Base-by-base conservation (phyloP, 2,329 filamentous ascomycete species). In the Lachnellula subtilissima region DNA sequence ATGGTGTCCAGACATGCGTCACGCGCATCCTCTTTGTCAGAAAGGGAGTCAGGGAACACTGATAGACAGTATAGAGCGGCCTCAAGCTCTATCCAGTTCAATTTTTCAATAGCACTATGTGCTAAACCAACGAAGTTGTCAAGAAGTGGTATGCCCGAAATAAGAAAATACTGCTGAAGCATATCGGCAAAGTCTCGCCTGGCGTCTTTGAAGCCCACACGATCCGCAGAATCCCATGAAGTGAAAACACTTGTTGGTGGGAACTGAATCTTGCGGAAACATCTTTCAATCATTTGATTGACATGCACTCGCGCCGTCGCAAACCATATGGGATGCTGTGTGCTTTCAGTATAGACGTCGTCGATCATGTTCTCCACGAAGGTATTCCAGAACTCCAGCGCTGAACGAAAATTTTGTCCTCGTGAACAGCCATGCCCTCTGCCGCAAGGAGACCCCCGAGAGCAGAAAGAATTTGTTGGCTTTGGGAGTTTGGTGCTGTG, bases 161-260 rank as follows among this genome's bases (percentile, higher is more conserved):
- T 72, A 3, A 85, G 77, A 63, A 86, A 92, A 2, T 86, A 81
- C 2, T 87, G 84, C 62, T 91, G 84, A 28, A 94, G 76, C 50
- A 94, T 79, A 68, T 95, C 89, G 50, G 82, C 80, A n/a, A 92
- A 85, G 65, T 95, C 90, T 63, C 88, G 85, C 32, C 90, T 80
- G 48, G 89, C 89, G 55, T 88, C 85, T 51, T 79, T 77, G 70
- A 92, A 92, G 0, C 79, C 83, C 50, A 80, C 78, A 40, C 82
- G 82, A 36, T 89, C 85, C 23, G 83, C 81, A 4, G 84, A 83
- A 59, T 89, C 87, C 89, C 89, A 93, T 0, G 77, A 75, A 32
- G 77, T 75, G 48, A 85, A 82, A 7, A 78, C 74, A 9, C 81
- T 75, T 1, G 74, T 64, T 0, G 83, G 74, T 28, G 69, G 69